Evolutionary conservation across 805 yeast genomes (phyloP).

Genomic region (Cyberlindnera suaveolens): DNA sequence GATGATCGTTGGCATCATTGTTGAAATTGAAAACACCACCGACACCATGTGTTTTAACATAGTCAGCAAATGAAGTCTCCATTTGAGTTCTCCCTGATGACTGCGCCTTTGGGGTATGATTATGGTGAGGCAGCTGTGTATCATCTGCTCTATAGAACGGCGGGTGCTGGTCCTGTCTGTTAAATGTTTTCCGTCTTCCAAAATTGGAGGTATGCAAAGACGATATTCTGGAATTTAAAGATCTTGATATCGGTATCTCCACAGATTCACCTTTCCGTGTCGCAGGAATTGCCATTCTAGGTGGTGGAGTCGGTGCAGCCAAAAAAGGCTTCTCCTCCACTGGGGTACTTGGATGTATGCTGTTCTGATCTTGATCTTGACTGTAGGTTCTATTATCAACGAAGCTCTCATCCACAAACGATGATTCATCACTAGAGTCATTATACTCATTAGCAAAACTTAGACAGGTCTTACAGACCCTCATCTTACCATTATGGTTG

Average conservation of each 20-base stretch:
- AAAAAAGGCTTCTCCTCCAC: constrained; percentile 16
- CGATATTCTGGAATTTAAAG: constrained; percentile 20
- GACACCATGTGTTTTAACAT: constrained; percentile 16
- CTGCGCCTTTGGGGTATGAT: background rate
- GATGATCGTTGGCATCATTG: constrained; percentile 9
- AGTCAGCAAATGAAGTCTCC: constrained; percentile 22
- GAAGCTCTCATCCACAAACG: constrained; percentile 32
- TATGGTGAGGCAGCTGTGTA: background rate
- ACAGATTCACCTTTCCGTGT: constrained; percentile 74
- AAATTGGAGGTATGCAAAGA: constrained; percentile 22
- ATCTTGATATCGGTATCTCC: constrained; percentile 48
- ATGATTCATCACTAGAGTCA: constrained; percentile 63
- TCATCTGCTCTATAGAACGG: constrained; percentile 8
- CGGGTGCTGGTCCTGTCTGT: constrained; percentile 12
- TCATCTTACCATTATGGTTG: constrained; percentile 58
- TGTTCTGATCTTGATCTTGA: constrained; percentile 15
- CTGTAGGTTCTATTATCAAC: constrained; percentile 15
- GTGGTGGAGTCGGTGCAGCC: constrained; percentile 50
- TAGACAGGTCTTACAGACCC: constrained; percentile 73
- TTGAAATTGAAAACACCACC: constrained; percentile 20
- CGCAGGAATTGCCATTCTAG: constrained; percentile 78
- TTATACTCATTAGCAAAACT: constrained; percentile 59
- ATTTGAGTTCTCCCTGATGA: constrained; percentile 3
- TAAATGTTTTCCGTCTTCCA: constrained; percentile 19
- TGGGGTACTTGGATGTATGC: constrained; percentile 13